Conservation (phyloP, 2,329 filamentous ascomycete genomes). For the Fusarium dimerum region DNA sequence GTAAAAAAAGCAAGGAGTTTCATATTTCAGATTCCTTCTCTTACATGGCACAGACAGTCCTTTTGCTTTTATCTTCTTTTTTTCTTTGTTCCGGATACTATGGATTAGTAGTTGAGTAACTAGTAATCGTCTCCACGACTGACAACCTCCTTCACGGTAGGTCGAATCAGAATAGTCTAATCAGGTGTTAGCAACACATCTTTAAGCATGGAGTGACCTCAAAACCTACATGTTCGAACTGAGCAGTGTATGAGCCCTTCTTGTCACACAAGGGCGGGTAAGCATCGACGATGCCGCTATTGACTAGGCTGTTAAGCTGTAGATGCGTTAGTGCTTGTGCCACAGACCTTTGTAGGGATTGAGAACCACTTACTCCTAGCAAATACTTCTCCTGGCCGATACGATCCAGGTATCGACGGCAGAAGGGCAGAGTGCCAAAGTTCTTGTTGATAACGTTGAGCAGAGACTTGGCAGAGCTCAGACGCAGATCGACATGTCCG, state of each 20-base stretch:
- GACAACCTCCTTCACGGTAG: slow-evolving; percentile 83
- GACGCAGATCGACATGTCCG: slow-evolving; percentile 72
- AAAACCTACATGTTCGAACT: slow-evolving; percentile 84
- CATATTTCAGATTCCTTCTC: slow-evolving; percentile 33
- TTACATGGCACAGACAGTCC: slow-evolving; percentile 1
- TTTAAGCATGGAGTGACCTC: background rate
- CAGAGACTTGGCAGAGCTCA: slow-evolving; percentile 82
- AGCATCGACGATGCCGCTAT: slow-evolving; percentile 80
- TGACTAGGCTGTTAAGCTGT: slow-evolving; percentile 82
- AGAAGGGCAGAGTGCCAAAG: slow-evolving; percentile 91
- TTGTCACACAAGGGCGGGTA: slow-evolving; percentile 89
- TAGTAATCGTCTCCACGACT: slow-evolving; percentile 85
- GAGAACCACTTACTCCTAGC: slow-evolving; percentile 66
- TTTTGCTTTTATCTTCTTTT: background rate
- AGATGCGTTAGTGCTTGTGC: slow-evolving; percentile 5
- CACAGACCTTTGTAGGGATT: too few species aligned
- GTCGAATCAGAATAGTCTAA: slow-evolving; percentile 74
- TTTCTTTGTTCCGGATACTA: background rate
- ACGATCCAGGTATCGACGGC: slow-evolving; percentile 85
- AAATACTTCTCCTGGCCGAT: slow-evolving; percentile 95
- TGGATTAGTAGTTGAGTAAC: background rate
- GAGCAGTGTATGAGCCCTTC: slow-evolving; percentile 92
- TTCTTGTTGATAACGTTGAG: slow-evolving; percentile 93
- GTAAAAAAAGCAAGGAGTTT: slow-evolving; percentile 20
- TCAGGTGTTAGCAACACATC: slow-evolving; percentile 11